Evolutionary conservation across 179 eudicot genomes (phyloP), one percentile per base, ranked within the genome.

Genomic region (Heliamphora pulchella): DNA sequence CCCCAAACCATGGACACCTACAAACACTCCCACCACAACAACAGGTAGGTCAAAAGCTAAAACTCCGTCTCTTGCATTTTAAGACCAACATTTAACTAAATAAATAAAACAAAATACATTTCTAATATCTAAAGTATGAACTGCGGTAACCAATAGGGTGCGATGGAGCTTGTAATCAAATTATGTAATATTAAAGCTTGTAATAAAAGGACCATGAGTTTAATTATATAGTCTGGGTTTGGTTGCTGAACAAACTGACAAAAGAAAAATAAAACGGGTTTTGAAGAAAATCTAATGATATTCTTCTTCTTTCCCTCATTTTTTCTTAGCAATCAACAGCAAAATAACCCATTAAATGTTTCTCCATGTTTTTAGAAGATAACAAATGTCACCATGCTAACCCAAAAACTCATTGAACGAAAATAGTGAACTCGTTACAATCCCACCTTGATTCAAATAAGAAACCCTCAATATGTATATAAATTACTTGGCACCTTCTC

Each of bases 211-310:
- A 64, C 10, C 69, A 31, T 31, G 31, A 31, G 31, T 31, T 2
- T 3, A 22, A 64, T 8, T 64, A 64, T 0, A 8, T 64, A 31
- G 20, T 64, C 69, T 64, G 43, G 14, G 20, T 64, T 64, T 22
- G 69, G 44, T 64, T 64, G 69, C 46, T 31, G 46, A 65, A 65
- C 70, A 65, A 65, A 65, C 11, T 31, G 70, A 65, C 39, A 31
- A 31, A 31, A 31, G 31, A 31, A 31, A 31, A 31, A 31, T 31
- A 31, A 31, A 31, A 31, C 31, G 31, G 31, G 31, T 31, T 31
- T 31, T 31, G 31, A 31, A 31, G 31, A 48, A 48, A 54, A 54
- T 11, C 13, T 8, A n/a, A 14, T 59, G 3, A 2, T 59, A 5
- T 55, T 55, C 59, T 55, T 8, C 59, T 55, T 55, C 11, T 55